Evolutionary conservation across 495 filamentous ascomycete species (phyloP).

Genomic region (Talaromyces wortmannii): DNA sequence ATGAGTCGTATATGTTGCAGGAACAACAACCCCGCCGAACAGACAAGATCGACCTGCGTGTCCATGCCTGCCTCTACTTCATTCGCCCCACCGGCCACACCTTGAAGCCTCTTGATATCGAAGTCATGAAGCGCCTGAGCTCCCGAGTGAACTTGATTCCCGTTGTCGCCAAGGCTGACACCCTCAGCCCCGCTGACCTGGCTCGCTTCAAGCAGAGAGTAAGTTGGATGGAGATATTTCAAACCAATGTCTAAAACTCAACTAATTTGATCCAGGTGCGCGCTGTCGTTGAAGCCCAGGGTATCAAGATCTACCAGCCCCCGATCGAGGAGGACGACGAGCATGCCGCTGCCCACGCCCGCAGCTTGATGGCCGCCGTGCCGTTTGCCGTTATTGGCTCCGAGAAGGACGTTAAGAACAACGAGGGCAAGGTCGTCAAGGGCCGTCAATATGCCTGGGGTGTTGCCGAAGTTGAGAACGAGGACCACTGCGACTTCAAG

Average conservation of each 20-base stretch:
- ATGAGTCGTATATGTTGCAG: slow-evolving; percentile 99
- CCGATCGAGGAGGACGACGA: slow-evolving; percentile 98
- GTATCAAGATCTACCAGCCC: slow-evolving; percentile 98
- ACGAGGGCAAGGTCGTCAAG: slow-evolving; percentile 92
- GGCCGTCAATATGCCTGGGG: slow-evolving; percentile 99
- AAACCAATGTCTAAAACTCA: neutral
- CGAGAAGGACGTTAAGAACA: slow-evolving; percentile 97
- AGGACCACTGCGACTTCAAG: slow-evolving; percentile 99
- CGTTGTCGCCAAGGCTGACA: slow-evolving; percentile 97
- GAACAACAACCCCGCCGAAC: slow-evolving; percentile 96
- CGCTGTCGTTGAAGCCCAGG: slow-evolving; percentile 92
- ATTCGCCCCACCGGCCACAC: slow-evolving; percentile 98
- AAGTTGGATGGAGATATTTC: slow-evolving; percentile 16
- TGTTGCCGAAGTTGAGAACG: slow-evolving; percentile 98
- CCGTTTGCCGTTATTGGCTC: slow-evolving; percentile 98
- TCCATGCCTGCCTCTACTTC: slow-evolving; percentile 98
- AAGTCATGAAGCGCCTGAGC: slow-evolving; percentile 98
- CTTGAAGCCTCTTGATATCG: slow-evolving; percentile 96
- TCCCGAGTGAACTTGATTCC: slow-evolving; percentile 97
- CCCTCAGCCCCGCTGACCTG: slow-evolving; percentile 85
- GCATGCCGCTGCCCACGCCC: slow-evolving; percentile 85
- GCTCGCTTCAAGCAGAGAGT: slow-evolving; percentile 91
- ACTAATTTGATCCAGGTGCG: slow-evolving; percentile 60
- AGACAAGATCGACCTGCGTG: slow-evolving; percentile 98
- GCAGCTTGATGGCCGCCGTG: slow-evolving; percentile 92